A percentile compares a stretch with the other conserved stretches of the same genome.
Conservation (phyloP, 1,284 basidiomycete genomes). For the Apiotrichum brassicae region DNA sequence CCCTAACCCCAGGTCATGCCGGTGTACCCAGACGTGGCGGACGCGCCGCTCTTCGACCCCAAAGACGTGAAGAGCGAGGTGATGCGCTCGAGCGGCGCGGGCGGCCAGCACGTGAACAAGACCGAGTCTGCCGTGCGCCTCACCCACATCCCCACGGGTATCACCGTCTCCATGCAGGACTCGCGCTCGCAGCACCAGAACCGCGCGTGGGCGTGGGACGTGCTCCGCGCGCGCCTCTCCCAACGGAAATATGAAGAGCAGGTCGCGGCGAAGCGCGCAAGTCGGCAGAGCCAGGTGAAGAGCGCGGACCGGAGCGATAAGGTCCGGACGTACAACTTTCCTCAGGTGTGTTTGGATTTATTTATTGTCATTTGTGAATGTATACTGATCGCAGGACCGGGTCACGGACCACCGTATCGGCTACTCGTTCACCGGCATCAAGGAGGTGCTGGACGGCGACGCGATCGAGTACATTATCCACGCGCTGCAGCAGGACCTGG, state of each 20-base stretch:
- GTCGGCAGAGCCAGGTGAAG: constrained; percentile 65
- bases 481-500: constrained; percentile 60
- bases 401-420: constrained; percentile 88
- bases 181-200: constrained; percentile 95
- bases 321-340: constrained; percentile 86
- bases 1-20: constrained; percentile 44
- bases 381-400: constrained; percentile 57
- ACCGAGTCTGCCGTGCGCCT: constrained; percentile 97
- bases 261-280: constrained; percentile 61
- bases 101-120: constrained; percentile 98
- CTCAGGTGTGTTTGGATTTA: constrained; percentile 67
- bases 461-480: constrained; percentile 55
- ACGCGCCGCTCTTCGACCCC: constrained; percentile 59
- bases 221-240: constrained; percentile 73
- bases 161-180: constrained; percentile 97
- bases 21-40: constrained; percentile 49
- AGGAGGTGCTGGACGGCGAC: constrained; percentile 70
- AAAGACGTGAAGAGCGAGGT: constrained; percentile 86
- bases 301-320: constrained; percentile 83
- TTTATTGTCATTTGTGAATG: too few relatives aligned
- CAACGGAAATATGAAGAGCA: constrained; percentile 68
- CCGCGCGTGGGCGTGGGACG: constrained; percentile 76
- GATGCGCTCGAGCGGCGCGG: constrained; percentile 91
- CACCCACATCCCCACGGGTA: constrained; percentile 87
- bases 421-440: constrained; percentile 65